Percentiles rank a stretch among this genome's conserved stretches.
Evolutionary conservation across 257 asterid species (phyloP).

Genomic region (Solanum clarkiae): DNA sequence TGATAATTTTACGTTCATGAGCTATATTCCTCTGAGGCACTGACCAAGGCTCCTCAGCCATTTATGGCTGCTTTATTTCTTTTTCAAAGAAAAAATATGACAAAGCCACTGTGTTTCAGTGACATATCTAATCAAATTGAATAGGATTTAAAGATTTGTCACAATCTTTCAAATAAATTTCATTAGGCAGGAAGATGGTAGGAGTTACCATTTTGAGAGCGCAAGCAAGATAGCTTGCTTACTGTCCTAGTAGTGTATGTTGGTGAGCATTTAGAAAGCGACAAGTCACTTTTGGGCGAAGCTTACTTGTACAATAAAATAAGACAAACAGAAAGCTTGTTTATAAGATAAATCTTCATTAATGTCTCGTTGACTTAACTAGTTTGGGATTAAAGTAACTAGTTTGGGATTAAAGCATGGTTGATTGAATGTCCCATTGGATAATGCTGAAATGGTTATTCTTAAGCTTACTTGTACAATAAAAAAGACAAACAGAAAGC

Average conservation of each 20-base stretch:
- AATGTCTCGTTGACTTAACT: not conserved
- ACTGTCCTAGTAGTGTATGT: not conserved
- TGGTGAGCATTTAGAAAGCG: not conserved
- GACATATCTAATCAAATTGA: not conserved
- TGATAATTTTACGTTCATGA: not conserved
- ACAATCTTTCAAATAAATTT: not conserved
- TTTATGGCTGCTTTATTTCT: not conserved
- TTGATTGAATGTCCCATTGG: not conserved
- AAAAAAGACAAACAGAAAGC: not conserved
- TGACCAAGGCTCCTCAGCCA: not conserved
- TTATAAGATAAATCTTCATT: not conserved
- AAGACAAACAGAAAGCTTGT: not conserved
- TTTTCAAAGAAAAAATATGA: not conserved
- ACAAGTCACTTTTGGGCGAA: not conserved
- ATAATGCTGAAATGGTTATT: not conserved
- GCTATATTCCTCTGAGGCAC: not conserved
- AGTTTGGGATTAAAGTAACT: not conserved
- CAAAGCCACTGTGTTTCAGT: not conserved
- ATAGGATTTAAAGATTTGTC: not conserved
- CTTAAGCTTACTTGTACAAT: too few relatives aligned
- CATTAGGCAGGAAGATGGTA: not conserved
- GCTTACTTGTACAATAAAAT: not conserved
- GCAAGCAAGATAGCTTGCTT: not conserved
- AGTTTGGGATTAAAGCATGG: not conserved
- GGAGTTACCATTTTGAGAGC: not conserved